Conservation (phyloP, 2,329 filamentous ascomycete genomes). For the Penicillium sp. region DNA sequence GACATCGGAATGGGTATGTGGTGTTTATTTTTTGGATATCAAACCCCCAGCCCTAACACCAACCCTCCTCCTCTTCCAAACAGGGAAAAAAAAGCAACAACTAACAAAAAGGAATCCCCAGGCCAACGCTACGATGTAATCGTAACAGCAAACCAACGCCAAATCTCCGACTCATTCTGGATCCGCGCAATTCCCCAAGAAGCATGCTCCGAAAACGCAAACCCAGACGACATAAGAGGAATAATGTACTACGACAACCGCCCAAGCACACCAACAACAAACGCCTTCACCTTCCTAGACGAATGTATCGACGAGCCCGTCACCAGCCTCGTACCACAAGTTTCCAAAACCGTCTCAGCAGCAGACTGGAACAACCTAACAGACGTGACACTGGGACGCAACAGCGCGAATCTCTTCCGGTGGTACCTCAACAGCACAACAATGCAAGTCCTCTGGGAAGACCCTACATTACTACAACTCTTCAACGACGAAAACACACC, state of each 20-base stretch:
- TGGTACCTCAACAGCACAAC: constrained; percentile 37
- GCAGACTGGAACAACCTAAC: constrained; percentile 20
- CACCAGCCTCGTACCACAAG: constrained; percentile 26
- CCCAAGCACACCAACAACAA: constrained; percentile 21
- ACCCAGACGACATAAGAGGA: constrained; percentile 48
- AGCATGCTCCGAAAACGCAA: constrained; percentile 45
- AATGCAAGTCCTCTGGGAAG: constrained; percentile 34
- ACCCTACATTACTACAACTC: constrained; percentile 32
- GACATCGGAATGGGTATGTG: constrained; percentile 46
- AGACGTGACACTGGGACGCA: constrained; percentile 16
- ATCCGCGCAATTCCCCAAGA: constrained; percentile 49
- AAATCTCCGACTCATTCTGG: constrained; percentile 31
- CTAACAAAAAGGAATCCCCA: background rate
- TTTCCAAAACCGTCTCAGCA: constrained; percentile 22
- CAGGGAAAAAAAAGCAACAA: background rate
- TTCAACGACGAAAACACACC: constrained; percentile 15
- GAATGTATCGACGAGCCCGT: constrained; percentile 32
- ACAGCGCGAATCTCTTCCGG: constrained; percentile 24
- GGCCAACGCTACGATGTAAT: constrained; percentile 45
- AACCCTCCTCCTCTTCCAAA: background rate
- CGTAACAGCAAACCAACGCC: constrained; percentile 30
- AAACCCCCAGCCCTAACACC: background rate
- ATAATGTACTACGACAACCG: constrained; percentile 47
- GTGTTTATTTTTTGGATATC: background rate
- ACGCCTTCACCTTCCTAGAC: constrained; percentile 20